phyloP scores from a whole-genome alignment of 1,284 basidiomycete species.

The Irpex sp. region DNA sequence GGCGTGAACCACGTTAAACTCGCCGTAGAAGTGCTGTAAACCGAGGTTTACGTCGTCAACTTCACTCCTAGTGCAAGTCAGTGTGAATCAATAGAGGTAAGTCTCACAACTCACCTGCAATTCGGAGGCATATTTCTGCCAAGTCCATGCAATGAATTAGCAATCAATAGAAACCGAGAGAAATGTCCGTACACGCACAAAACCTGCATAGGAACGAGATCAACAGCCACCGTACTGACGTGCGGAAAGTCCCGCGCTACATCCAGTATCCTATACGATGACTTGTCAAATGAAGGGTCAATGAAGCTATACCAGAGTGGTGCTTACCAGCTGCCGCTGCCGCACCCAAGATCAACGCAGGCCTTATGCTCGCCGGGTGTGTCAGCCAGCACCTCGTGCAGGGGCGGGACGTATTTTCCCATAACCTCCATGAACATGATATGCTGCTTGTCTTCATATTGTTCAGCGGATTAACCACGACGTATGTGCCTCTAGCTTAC shows the following conservation, averaged over 20 bases:
- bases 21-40: slow-evolving; percentile 72
- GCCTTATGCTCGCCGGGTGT: slow-evolving; percentile 55
- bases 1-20: slow-evolving; percentile 72
- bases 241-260: slow-evolving; percentile 69
- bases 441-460: slow-evolving; percentile 58
- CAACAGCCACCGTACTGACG: slow-evolving; percentile 66
- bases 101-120: slow-evolving; percentile 46
- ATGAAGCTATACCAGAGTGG: slow-evolving; percentile 2
- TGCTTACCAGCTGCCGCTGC: slow-evolving; percentile 69
- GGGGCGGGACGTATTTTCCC: slow-evolving; percentile 59
- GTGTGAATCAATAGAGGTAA: slow-evolving; percentile 1
- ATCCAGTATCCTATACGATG: slow-evolving; percentile 61
- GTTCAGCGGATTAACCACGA: neutral
- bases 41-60: slow-evolving; percentile 82
- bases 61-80: slow-evolving; percentile 52
- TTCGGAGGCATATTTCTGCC: slow-evolving; percentile 62
- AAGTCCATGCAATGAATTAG: slow-evolving; percentile 9
- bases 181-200: slow-evolving; percentile 39
- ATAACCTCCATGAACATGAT: slow-evolving; percentile 56
- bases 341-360: slow-evolving; percentile 74
- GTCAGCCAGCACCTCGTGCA: slow-evolving; percentile 54
- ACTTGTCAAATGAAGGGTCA: slow-evolving; percentile 6
- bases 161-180: neutral
- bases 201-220: slow-evolving; percentile 73
- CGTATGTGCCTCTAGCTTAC: slow-evolving; percentile 35